Conservation (phyloP, 495 filamentous ascomycete species). For the Aspergillus saccharolyticus region DNA sequence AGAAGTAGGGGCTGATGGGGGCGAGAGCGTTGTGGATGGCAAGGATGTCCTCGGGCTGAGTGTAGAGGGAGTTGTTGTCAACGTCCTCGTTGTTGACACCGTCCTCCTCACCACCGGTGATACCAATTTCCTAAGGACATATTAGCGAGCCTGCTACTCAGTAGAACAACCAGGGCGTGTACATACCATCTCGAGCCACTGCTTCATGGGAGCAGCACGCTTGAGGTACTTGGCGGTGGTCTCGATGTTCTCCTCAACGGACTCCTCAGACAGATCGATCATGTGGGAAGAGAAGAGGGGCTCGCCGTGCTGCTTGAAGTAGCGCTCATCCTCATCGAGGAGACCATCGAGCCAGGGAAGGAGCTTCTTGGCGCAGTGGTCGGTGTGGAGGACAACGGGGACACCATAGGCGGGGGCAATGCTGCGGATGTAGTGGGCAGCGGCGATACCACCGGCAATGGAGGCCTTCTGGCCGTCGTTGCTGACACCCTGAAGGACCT, state of each 20-base stretch:
- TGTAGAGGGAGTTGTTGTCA: slow-evolving; percentile 96
- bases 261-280: slow-evolving; percentile 93
- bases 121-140: slow-evolving; percentile 67
- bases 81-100: slow-evolving; percentile 68
- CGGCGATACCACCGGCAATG: slow-evolving; percentile 80
- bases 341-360: slow-evolving; percentile 96
- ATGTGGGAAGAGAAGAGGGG: slow-evolving; percentile 96
- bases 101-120: slow-evolving; percentile 94
- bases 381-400: slow-evolving; percentile 87
- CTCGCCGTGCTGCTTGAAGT: slow-evolving; percentile 87
- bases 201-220: slow-evolving; percentile 89
- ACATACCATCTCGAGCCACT: slow-evolving; percentile 94
- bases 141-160: not conserved
- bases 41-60: slow-evolving; percentile 92
- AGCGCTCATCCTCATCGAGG: slow-evolving; percentile 83
- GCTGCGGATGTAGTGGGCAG: slow-evolving; percentile 87
- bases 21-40: slow-evolving; percentile 77
- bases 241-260: slow-evolving; percentile 80
- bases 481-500: slow-evolving; percentile 57
- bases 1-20: slow-evolving; percentile 87
- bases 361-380: slow-evolving; percentile 93
- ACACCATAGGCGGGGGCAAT: slow-evolving; percentile 84
- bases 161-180: not conserved
- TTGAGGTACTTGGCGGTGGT: slow-evolving; percentile 89
- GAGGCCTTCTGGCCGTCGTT: slow-evolving; percentile 84